Conservation (phyloP, 2,329 filamentous ascomycete species). For the Diaporthe destruens region DNA sequence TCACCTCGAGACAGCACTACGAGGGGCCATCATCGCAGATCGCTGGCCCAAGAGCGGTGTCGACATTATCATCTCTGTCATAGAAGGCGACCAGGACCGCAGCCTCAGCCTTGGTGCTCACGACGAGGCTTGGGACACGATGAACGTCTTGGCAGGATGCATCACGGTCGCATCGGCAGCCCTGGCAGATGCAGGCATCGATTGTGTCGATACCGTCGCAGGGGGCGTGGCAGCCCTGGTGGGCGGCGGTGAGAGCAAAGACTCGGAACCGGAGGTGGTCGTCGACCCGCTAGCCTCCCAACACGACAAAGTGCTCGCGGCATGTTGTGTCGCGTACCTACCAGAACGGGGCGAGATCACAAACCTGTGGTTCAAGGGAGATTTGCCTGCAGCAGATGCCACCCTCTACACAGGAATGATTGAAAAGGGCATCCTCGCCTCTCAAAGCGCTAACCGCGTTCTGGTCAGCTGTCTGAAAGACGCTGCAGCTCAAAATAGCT, state of each 20-base stretch:
- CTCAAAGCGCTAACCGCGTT: conserved; percentile 57
- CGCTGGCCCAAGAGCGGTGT: conserved; percentile 98
- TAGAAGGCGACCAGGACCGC: conserved; percentile 91
- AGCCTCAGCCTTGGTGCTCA: conserved; percentile 60
- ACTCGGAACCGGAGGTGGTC: conserved; percentile 63
- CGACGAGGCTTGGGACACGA: conserved; percentile 83
- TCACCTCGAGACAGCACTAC: conserved; percentile 90
- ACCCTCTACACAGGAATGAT: conserved; percentile 57
- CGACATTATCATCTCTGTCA: conserved; percentile 92
- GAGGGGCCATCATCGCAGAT: conserved; percentile 91
- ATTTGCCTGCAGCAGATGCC: conserved; percentile 59
- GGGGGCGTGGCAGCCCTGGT: conserved; percentile 91
- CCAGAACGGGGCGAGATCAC: conserved; percentile 91
- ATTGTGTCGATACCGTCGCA: conserved; percentile 90
- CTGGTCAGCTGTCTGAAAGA: conserved; percentile 56
- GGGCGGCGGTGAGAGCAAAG: conserved; percentile 50
- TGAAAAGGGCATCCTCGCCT: conserved; percentile 57
- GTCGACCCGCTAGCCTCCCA: conserved; percentile 88
- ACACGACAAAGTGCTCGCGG: conserved; percentile 81
- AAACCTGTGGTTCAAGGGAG: conserved; percentile 92
- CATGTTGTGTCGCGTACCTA: conserved; percentile 91
- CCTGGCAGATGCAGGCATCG: conserved; percentile 93
- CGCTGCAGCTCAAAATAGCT: conserved; percentile 45
- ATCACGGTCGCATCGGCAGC: conserved; percentile 95
- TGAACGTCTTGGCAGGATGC: conserved; percentile 92